Base-by-base conservation (phyloP, 768 basidiomycete genomes). In the Gelatoporia subvermispora region DNA sequence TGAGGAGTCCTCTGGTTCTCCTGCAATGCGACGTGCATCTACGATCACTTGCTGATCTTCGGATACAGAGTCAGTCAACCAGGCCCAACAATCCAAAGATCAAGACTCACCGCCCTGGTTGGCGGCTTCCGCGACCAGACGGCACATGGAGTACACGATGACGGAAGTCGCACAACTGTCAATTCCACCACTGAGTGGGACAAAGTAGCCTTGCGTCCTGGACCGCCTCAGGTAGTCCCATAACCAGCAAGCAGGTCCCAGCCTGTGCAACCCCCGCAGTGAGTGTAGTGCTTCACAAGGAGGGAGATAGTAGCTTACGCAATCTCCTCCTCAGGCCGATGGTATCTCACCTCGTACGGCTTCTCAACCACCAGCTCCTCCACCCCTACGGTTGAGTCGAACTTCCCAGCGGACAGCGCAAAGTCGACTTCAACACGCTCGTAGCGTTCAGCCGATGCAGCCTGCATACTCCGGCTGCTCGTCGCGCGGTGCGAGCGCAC, bases 181-280 rank as follows among this genome's bases (percentile, higher is more conserved):
- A 48, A 99, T 92, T 15, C 96, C 96, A 8, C 96, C 95, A 48
- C 91, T 93, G 13, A 99, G 75, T 0, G 96, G 95, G 18, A 98
- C 69, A 60, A 98, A 98, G 69, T 94, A 98, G 2, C 96, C 96
- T 55, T 93, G 89, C 0, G 87, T 92, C 8, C 90, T 76, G 4
- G 95, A 98, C 38, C 96, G 82, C 34, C 96, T 79, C 24, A 99
- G 81, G 61, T 98, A 99, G 64, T 99, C 96, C 96, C 96, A 99
- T n/a, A 99, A 74, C 96, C 96, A 99, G 62, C 96, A 98, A 15
- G 95, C 96, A 7, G 96, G 96, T 4, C 96, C 96, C 2, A 98
- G 72, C 2, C 95, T 97, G 53, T 8, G n/a, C 22, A 40, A 10
- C 4, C 16, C 16, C 37, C 22, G 21, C 44, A 17, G 28, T 55